Percentiles rank a stretch among this genome's conserved stretches.
Evolutionary conservation across 805 yeast genomes (phyloP).

Genomic region (Vanderwaltozyma polyspora): DNA sequence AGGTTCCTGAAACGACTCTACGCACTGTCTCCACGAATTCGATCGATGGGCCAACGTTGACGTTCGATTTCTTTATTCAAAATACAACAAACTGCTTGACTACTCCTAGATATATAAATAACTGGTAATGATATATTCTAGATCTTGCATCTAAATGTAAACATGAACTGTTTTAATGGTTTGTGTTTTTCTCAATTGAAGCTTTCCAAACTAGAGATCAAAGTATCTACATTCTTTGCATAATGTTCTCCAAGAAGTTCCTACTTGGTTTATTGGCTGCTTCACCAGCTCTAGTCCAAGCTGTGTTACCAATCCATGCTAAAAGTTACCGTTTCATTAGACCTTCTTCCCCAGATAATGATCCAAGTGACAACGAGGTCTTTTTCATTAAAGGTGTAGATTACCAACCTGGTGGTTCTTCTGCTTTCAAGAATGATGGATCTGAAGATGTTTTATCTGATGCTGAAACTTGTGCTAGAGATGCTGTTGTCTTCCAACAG

Average conservation of each 20-base stretch:
- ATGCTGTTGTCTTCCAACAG: constrained; percentile 64
- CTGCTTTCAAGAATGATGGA: constrained; percentile 30
- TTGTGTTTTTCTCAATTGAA: too few species aligned
- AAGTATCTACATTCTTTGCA: too few species aligned
- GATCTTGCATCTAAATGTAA: too few species aligned
- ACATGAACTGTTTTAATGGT: too few species aligned
- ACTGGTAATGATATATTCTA: too few species aligned
- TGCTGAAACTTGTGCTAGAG: constrained; percentile 62
- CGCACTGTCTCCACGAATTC: too few species aligned
- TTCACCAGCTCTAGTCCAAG: constrained; percentile 22
- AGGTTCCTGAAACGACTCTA: too few species aligned
- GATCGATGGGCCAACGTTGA: too few species aligned
- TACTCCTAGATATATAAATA: too few species aligned
- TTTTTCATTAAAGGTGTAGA: constrained; percentile 81
- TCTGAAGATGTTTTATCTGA: constrained; percentile 61
- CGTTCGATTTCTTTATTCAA: too few species aligned
- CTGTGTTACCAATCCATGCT: constrained; percentile 46
- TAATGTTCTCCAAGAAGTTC: constrained; percentile 2
- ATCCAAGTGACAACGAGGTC: constrained; percentile 36
- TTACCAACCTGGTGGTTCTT: constrained; percentile 90
- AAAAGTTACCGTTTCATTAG: constrained; percentile 49
- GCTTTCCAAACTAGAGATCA: too few species aligned
- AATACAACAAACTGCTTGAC: too few species aligned
- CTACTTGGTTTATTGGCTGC: constrained; percentile 5
- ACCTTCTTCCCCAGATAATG: constrained; percentile 32